Conservation (phyloP, 352 stramenopile species). For the Phytophthora nicotianae region DNA sequence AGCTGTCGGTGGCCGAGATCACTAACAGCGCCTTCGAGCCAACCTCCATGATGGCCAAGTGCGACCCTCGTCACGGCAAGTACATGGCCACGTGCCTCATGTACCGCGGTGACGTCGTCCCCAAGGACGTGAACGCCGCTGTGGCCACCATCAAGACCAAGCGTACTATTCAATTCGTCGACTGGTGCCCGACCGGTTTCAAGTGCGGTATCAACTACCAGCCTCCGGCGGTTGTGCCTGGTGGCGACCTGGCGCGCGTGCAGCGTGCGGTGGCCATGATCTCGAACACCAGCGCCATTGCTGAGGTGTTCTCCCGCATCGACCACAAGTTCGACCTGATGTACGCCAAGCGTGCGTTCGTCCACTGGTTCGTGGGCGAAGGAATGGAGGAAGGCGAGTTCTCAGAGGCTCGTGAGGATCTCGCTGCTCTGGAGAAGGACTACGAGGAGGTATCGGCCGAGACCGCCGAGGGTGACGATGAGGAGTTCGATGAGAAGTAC, state of each 20-base stretch:
- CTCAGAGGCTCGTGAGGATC: constrained; percentile 58
- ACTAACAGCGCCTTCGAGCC: constrained; percentile 97
- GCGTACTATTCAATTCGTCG: not conserved
- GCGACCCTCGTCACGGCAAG: constrained; percentile 52
- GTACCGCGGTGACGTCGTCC: constrained; percentile 96
- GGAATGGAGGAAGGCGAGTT: constrained; percentile 17
- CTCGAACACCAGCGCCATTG: constrained; percentile 98
- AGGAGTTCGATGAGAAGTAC: constrained; percentile 91
- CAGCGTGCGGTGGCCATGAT: constrained; percentile 98
- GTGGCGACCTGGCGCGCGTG: constrained; percentile 94
- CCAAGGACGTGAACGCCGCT: constrained; percentile 94
- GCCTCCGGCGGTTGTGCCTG: constrained; percentile 93
- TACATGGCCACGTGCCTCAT: constrained; percentile 90
- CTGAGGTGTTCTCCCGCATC: constrained; percentile 96
- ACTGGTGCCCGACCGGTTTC: constrained; percentile 94
- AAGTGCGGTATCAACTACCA: constrained; percentile 97
- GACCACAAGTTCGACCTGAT: constrained; percentile 99
- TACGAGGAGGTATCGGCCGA: constrained; percentile 98
- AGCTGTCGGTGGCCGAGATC: constrained; percentile 90
- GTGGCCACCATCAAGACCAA: constrained; percentile 90
- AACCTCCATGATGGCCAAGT: constrained; percentile 89
- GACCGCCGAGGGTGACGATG: constrained; percentile 93
- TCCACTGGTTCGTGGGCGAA: constrained; percentile 15
- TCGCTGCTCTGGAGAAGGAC: constrained; percentile 98
- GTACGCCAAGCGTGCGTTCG: constrained; percentile 65